phyloP scores from a whole-genome alignment of 495 filamentous ascomycete genomes.

The Tricharina praecox region DNA sequence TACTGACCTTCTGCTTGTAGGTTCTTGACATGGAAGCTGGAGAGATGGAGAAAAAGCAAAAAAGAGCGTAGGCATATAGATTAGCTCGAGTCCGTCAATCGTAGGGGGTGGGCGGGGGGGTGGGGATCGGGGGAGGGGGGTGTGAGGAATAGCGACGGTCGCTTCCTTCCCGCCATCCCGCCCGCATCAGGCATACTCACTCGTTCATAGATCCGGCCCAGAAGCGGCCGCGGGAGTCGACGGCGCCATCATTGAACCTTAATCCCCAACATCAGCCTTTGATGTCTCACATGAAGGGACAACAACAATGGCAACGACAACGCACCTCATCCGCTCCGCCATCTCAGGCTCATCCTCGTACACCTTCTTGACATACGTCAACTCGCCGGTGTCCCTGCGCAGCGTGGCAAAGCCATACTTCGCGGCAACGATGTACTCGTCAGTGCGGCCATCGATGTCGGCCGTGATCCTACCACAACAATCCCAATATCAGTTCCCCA shows the following conservation, averaged over 20 bases:
- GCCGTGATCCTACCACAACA: slow-evolving; percentile 46
- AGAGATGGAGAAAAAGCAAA: neutral
- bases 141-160: too few species aligned
- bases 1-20: slow-evolving; percentile 37
- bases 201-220: slow-evolving; percentile 90
- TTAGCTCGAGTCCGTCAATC: too few species aligned
- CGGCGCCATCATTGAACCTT: slow-evolving; percentile 63
- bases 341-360: slow-evolving; percentile 28
- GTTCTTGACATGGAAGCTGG: slow-evolving; percentile 32
- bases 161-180: too few species aligned
- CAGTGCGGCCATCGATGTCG: slow-evolving; percentile 54
- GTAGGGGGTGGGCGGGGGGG: too few species aligned
- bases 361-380: slow-evolving; percentile 43
- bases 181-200: too few species aligned
- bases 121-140: too few species aligned
- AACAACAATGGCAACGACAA: slow-evolving; percentile 21
- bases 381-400: slow-evolving; percentile 46
- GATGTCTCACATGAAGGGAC: slow-evolving; percentile 9
- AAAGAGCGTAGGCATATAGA: too few species aligned
- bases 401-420: slow-evolving; percentile 67
- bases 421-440: slow-evolving; percentile 50
- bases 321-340: slow-evolving; percentile 35
- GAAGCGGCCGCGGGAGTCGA: slow-evolving; percentile 66
- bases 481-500: too few species aligned
- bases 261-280: slow-evolving; percentile 19